Percentiles rank a stretch among this genome's conserved stretches.
phyloP scores from a whole-genome alignment of 2,329 filamentous ascomycete genomes.

The Apiospora arundinis region DNA sequence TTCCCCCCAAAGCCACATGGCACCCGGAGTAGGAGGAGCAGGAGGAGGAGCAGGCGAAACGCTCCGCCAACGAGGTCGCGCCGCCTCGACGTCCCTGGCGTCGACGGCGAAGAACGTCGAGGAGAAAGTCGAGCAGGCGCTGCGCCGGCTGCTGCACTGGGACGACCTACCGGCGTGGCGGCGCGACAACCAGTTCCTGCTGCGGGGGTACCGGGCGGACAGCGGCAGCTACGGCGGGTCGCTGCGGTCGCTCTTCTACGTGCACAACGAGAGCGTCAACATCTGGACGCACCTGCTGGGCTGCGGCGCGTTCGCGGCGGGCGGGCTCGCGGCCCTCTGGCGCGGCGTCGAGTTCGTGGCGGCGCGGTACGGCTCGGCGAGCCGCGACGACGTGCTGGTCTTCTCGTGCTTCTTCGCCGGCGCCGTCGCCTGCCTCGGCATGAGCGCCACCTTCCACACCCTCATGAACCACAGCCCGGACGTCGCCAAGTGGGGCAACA shows the following conservation, averaged over 20 bases:
- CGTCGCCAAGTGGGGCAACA: constrained; percentile 85
- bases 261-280: constrained; percentile 69
- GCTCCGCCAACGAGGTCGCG: constrained; percentile 37
- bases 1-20: neutral
- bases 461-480: constrained; percentile 82
- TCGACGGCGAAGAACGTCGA: constrained; percentile 44
- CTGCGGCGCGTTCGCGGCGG: constrained; percentile 59
- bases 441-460: constrained; percentile 86
- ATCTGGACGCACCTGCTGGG: constrained; percentile 72
- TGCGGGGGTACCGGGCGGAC: constrained; percentile 58
- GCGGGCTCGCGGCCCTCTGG: constrained; percentile 60
- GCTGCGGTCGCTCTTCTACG: constrained; percentile 54
- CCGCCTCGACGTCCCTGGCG: constrained; percentile 30
- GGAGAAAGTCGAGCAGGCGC: constrained; percentile 45
- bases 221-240: constrained; percentile 55
- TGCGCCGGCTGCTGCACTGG: constrained; percentile 55
- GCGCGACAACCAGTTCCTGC: constrained; percentile 65
- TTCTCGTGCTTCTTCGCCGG: constrained; percentile 83
- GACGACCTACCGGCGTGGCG: constrained; percentile 65
- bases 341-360: constrained; percentile 50
- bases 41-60: neutral
- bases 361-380: constrained; percentile 71
- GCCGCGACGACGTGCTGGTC: constrained; percentile 68
- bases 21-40: neutral
- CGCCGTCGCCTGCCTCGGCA: constrained; percentile 74